phyloP scores from a whole-genome alignment of 495 filamentous ascomycete genomes.

The Penicillium cosmopolitanum region DNA sequence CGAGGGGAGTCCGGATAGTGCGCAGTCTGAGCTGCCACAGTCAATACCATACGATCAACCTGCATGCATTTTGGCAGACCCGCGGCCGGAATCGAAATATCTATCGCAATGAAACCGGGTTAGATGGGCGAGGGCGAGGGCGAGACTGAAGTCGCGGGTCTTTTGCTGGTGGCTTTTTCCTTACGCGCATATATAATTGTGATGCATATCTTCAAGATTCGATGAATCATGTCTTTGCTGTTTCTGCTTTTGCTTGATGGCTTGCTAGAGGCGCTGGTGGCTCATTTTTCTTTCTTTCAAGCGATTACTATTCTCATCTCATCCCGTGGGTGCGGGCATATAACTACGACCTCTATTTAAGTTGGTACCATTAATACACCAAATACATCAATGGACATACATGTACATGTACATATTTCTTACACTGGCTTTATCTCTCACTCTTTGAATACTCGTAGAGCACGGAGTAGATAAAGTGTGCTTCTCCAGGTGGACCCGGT shows the following conservation, averaged over 20 bases:
- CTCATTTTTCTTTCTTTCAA: slow-evolving; percentile 5
- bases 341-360: neutral
- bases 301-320: slow-evolving; percentile 12
- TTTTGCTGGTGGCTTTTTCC: slow-evolving; percentile 1
- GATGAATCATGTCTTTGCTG: slow-evolving; percentile 26
- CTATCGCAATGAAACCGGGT: neutral
- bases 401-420: neutral
- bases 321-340: slow-evolving; percentile 10
- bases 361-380: neutral
- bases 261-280: slow-evolving; percentile 27
- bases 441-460: no score
- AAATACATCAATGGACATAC: neutral
- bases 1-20: slow-evolving; percentile 9
- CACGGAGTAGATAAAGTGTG: no score
- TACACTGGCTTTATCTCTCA: no score
- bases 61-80: slow-evolving; percentile 9
- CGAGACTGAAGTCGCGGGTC: no score
- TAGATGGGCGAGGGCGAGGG: slow-evolving; percentile 7
- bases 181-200: slow-evolving; percentile 12
- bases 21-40: neutral
- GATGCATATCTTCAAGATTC: slow-evolving; percentile 20
- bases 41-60: neutral
- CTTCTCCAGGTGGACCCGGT: no score
- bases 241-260: slow-evolving; percentile 1
- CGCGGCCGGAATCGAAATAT: slow-evolving; percentile 1